Base-by-base conservation (phyloP, 192 early-diverging fungal species). In the Ambispora gerdemannii region DNA sequence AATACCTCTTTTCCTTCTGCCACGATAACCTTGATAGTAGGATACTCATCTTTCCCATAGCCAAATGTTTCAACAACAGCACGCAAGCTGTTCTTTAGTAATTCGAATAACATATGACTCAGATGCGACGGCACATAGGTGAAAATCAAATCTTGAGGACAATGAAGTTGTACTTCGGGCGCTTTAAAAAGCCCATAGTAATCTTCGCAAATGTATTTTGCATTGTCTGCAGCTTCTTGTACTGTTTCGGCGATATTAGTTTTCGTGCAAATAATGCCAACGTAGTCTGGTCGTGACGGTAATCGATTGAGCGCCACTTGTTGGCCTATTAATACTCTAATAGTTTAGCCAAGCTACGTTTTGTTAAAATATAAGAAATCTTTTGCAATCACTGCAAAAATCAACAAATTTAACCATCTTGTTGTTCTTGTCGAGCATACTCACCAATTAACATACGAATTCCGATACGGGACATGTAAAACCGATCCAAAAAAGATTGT, bases 401-500 rank as follows among this genome's bases (percentile, higher is more conserved):
- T 63, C 20, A 20, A 20, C n/a, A 38, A 36, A n/a, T n/a, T n/a
- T n/a, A n/a, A n/a, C n/a, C n/a, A n/a, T n/a, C n/a, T n/a, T n/a
- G n/a, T n/a, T n/a, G n/a, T n/a, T n/a, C n/a, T n/a, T n/a, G n/a
- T n/a, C n/a, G n/a, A n/a, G n/a, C 15, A 38, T 76, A 82, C 74
- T 79, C 85, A 76, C 92, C 95, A 72, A 98, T 94, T 58, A 98
- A 84, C 92, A 96, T 94, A 58, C 96, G 90, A 75, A 98, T 96
- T n/a, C 96, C 96, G 69, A 98, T 98, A 60, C 96, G 91, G 28
- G 92, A 94, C 87, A 96, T 91, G 80, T 98, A 96, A 82, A 98
- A 98, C 35, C 93, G 87, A 80, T 96, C 94, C 68, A 98, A 77
- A 70, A 98, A 98, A 31, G 87, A 81, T 79, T 98, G 94, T 17